Conservation (phyloP, 75 land plant species). For the Isoetes taiwanensis region DNA sequence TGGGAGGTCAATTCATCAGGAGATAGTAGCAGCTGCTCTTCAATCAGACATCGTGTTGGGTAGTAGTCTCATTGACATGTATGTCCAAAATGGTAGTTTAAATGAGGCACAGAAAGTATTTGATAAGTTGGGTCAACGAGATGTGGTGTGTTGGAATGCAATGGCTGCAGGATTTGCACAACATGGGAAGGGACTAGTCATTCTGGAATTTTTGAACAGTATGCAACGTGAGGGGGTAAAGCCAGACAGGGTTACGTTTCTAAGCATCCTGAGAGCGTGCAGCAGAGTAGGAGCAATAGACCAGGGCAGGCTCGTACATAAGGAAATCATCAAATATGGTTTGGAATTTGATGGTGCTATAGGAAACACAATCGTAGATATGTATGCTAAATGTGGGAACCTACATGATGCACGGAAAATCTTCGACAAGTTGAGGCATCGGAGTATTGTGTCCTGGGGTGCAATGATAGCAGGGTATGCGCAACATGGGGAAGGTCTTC, state of each 20-base stretch:
- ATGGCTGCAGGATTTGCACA: slow-evolving; percentile 52
- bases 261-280: slow-evolving; percentile 41
- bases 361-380: slow-evolving; percentile 32
- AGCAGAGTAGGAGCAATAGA: slow-evolving; percentile 22
- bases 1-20: too few relatives aligned
- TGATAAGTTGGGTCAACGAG: slow-evolving; percentile 22
- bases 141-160: slow-evolving; percentile 48
- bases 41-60: slow-evolving; percentile 20
- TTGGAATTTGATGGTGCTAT: slow-evolving; percentile 24
- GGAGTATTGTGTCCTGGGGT: slow-evolving; percentile 39
- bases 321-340: slow-evolving; percentile 15
- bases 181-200: slow-evolving; percentile 29
- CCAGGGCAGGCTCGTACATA: slow-evolving; percentile 31
- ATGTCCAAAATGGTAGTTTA: slow-evolving; percentile 38
- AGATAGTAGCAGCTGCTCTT: too few relatives aligned
- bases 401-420: slow-evolving; percentile 25
- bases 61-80: slow-evolving; percentile 52
- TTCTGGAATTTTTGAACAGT: slow-evolving; percentile 31
- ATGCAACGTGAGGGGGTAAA: slow-evolving; percentile 25
- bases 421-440: slow-evolving; percentile 19
- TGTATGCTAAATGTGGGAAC: slow-evolving; percentile 48
- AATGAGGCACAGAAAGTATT: slow-evolving; percentile 34
- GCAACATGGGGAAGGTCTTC: slow-evolving; percentile 29
- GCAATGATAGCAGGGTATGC: slow-evolving; percentile 45
- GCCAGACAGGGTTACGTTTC: slow-evolving; percentile 35